These are phyloP conservation scores for Cryptococcus wingfieldii DNA, from an alignment of 1,284 basidiomycete species.

Conservation along the genomic window DNA sequence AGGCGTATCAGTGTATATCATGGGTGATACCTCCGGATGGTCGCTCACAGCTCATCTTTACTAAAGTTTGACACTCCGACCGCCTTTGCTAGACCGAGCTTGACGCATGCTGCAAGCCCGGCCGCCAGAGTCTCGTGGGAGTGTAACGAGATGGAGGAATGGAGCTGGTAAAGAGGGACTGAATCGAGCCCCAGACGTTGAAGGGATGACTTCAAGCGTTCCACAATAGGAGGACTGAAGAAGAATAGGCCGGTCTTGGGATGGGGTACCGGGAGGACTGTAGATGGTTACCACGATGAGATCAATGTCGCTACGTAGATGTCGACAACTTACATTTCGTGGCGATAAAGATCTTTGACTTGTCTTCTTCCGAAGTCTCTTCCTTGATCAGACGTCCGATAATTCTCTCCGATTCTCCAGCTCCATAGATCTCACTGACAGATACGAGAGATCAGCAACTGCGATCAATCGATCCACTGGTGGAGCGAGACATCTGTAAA, in stretches of 20 bases:
- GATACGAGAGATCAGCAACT: neutral
- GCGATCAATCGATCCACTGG: neutral
- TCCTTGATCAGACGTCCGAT: slow-evolving; percentile 35
- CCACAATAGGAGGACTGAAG: slow-evolving; percentile 34
- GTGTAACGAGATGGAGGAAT: slow-evolving; percentile 28
- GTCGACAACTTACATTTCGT: slow-evolving; percentile 32
- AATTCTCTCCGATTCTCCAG: slow-evolving; percentile 37
- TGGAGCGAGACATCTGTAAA: neutral
- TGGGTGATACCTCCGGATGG: neutral
- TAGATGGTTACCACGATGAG: neutral
- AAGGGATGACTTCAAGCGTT: slow-evolving; percentile 27
- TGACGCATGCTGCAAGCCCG: slow-evolving; percentile 34
- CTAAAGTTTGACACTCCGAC: slow-evolving; percentile 42
- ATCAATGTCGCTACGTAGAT: neutral
- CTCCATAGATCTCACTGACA: slow-evolving; percentile 29
- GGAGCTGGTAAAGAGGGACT: slow-evolving; percentile 41
- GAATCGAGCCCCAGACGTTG: slow-evolving; percentile 34
- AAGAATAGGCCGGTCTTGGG: slow-evolving; percentile 23
- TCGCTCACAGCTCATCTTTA: slow-evolving; percentile 36
- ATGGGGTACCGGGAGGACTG: slow-evolving; percentile 36
- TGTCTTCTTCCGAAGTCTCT: slow-evolving; percentile 19
- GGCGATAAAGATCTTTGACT: slow-evolving; percentile 28
- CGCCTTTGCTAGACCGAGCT: slow-evolving; percentile 36
- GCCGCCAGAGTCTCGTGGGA: slow-evolving; percentile 30
- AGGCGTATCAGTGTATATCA: neutral